These are phyloP conservation scores for Setaria italica DNA, from an alignment of 202 grass and related monocot species.

Conservation along the genomic window DNA sequence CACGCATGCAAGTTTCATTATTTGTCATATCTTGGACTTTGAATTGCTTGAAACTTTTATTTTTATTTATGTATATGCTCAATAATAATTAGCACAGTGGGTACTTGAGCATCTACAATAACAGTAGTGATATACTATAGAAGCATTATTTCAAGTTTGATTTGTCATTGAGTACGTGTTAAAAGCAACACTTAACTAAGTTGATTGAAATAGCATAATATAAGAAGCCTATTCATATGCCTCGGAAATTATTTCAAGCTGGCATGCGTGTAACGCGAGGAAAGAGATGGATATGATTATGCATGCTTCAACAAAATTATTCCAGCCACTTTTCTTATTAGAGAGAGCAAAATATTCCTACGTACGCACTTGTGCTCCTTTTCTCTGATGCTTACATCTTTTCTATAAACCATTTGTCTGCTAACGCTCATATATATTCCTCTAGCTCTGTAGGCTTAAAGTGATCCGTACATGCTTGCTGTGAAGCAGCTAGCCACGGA, in stretches of 20 bases:
- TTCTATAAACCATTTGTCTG: conserved; percentile 25
- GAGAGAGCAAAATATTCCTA: not conserved
- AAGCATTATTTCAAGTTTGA: not conserved
- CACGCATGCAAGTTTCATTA: not conserved
- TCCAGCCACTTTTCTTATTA: not conserved
- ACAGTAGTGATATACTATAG: not conserved
- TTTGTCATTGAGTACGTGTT: not conserved
- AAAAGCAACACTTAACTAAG: not conserved
- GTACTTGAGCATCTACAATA: not conserved
- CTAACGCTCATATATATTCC: not conserved
- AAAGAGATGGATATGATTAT: conserved; percentile 12
- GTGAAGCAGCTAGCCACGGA: not conserved
- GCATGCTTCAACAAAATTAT: conserved; percentile 17
- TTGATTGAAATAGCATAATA: not conserved
- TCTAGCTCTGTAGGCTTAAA: conserved; percentile 34
- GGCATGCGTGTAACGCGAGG: not conserved
- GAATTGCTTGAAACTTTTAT: not conserved
- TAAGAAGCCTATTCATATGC: not conserved
- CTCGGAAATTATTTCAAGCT: conserved; percentile 4
- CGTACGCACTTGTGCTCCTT: not conserved
- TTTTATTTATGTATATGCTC: not conserved
- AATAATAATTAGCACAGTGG: not conserved
- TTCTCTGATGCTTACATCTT: conserved; percentile 29
- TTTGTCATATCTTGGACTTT: not conserved
- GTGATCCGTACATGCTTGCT: conserved; percentile 32